These are phyloP conservation scores for Diaporthe australafricana DNA, from an alignment of 2,329 filamentous ascomycete species.

Conservation along the genomic window DNA sequence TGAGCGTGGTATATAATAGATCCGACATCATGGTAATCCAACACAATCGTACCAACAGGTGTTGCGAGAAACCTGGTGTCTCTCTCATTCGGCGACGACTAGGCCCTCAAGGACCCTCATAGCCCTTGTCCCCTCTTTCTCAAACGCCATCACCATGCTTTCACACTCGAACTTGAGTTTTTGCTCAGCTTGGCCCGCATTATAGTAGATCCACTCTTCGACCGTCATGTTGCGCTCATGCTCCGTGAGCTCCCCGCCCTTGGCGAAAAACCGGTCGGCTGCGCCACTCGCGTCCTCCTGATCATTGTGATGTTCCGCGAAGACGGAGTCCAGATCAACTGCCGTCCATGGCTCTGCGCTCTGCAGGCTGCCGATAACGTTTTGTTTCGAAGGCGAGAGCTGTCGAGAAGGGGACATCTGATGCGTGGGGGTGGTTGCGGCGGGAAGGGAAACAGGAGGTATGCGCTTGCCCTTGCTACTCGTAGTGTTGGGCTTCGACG, in stretches of 20 bases:
- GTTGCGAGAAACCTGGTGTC: slow-evolving; percentile 40
- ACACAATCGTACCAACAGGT: not conserved
- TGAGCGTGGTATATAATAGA: not conserved
- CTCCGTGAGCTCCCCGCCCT: slow-evolving; percentile 73
- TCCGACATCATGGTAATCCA: not conserved
- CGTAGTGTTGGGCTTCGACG: slow-evolving; percentile 67
- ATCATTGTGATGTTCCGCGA: slow-evolving; percentile 58
- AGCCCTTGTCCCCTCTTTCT: slow-evolving; percentile 83
- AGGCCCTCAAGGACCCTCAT: slow-evolving; percentile 82
- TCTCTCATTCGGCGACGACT: slow-evolving; percentile 53
- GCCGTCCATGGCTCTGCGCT: slow-evolving; percentile 76
- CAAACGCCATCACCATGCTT: slow-evolving; percentile 83
- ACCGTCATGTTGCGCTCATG: slow-evolving; percentile 92
- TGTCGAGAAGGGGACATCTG: slow-evolving; percentile 70
- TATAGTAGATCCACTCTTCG: slow-evolving; percentile 89
- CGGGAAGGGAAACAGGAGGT: slow-evolving; percentile 53
- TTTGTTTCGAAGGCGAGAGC: slow-evolving; percentile 43
- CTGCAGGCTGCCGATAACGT: slow-evolving; percentile 66
- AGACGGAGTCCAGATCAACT: slow-evolving; percentile 80
- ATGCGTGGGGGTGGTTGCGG: slow-evolving; percentile 59
- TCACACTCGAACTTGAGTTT: slow-evolving; percentile 86
- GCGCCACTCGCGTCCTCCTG: slow-evolving; percentile 63
- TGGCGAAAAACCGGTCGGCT: slow-evolving; percentile 60
- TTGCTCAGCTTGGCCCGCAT: slow-evolving; percentile 83
- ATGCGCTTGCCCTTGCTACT: slow-evolving; percentile 58